Evolutionary conservation across 306 rosid genomes (phyloP), one percentile per base, ranked within the genome.

Genomic region (Hippophae tibetana): DNA sequence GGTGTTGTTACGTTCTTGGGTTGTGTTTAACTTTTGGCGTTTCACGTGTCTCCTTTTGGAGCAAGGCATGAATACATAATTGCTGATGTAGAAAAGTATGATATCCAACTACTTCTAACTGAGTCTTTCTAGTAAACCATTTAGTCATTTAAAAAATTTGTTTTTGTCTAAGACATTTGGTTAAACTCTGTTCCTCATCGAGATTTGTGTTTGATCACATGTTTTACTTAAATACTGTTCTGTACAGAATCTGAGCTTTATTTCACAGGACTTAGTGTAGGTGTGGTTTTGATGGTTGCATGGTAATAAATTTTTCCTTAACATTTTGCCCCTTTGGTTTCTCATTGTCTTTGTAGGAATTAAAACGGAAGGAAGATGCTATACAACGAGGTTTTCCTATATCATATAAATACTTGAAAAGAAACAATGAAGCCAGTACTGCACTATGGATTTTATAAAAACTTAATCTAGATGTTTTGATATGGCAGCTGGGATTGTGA

Each of bases 351-450:
- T 56, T 72, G 58, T 72, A 93, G 99, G 97, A 88, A 52, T 54
- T 93, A 64, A 93, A 79, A 78, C 78, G 95, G 58, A 78, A 73
- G 71, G 97, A 86, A 75, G 99, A 84, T 61, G 89, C 94, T 69
- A 67, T 88, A 43, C 53, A 86, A 62, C 75, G 86, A 67, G 95
- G 99, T 88, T 74, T 72, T 57, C 41, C 61, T 62, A 64, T 65
- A 46, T 59, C 69, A 65, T 66, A 62, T 66, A 40, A 40, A 64
- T 58, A 71, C 63, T 64, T 40, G 13, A 69, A 52, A 42, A 47
- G 44, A 67, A 61, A 42, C 43, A 31, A 55, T 26, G n/a, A 5
- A 45, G 70, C 53, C 45, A 45, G 59, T 31, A 31, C 38, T 54
- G 14, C 61, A 12, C 23, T 40, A 38, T 47, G 9, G 54, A 25